These are phyloP conservation scores for Gastrolobium villosum DNA, from an alignment of 306 rosid genomes.

Conservation along the genomic window DNA sequence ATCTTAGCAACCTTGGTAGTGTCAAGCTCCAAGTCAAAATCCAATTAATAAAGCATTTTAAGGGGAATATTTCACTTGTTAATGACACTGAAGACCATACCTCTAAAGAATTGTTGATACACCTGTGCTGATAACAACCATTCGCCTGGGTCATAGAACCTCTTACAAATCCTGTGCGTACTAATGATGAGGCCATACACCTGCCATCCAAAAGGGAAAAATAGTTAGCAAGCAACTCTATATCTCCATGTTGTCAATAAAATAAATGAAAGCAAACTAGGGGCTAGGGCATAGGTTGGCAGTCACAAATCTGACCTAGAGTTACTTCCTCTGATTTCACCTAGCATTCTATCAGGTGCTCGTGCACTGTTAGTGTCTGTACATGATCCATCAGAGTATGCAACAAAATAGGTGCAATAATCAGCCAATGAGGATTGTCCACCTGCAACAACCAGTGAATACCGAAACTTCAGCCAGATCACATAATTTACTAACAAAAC, in stretches of 20 bases:
- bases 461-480: constrained; percentile 31
- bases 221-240: constrained; percentile 48
- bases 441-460: constrained; percentile 64
- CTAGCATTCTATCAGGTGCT: constrained; percentile 97
- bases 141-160: constrained; percentile 97
- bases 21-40: constrained; percentile 25
- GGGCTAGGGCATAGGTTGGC: constrained; percentile 27
- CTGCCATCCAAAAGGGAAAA: constrained; percentile 57
- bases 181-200: constrained; percentile 97
- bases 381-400: constrained; percentile 98
- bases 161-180: constrained; percentile 92
- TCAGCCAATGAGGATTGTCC: constrained; percentile 99
- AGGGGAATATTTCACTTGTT: constrained; percentile 4
- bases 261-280: constrained; percentile 5
- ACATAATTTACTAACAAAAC: constrained; percentile 8
- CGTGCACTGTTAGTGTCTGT: constrained; percentile 93
- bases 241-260: neutral
- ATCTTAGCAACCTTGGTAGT: neutral
- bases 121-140: constrained; percentile 98
- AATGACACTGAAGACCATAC: constrained; percentile 55
- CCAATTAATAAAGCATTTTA: constrained; percentile 30
- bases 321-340: constrained; percentile 94
- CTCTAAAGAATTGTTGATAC: constrained; percentile 84
- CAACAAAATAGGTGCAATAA: constrained; percentile 97
- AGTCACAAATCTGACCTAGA: constrained; percentile 73